These are phyloP conservation scores for Cercospora brassicicola DNA, from an alignment of 2,329 filamentous ascomycete genomes.

Conservation along the genomic window DNA sequence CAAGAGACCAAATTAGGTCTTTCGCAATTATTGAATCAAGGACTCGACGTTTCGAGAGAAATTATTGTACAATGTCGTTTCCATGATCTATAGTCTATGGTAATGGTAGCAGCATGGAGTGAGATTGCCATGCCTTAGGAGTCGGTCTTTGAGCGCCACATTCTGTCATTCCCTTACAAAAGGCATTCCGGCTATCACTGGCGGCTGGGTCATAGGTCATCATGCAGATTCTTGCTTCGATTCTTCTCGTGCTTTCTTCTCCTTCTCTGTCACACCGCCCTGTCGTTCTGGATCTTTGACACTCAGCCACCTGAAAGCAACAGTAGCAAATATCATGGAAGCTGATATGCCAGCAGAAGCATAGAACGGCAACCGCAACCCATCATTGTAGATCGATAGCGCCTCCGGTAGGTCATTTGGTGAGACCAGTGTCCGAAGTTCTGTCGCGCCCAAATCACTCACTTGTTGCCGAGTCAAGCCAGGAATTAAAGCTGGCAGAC, in stretches of 20 bases:
- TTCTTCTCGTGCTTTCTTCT: background rate
- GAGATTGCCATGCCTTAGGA: too few relatives aligned
- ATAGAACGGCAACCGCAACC: background rate
- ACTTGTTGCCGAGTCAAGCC: background rate
- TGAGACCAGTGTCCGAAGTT: background rate
- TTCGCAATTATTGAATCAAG: too few relatives aligned
- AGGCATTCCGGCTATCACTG: background rate
- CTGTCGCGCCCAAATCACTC: background rate
- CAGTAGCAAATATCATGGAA: background rate
- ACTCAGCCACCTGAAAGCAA: background rate
- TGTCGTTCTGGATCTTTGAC: background rate
- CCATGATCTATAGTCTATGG: background rate
- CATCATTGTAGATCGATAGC: background rate
- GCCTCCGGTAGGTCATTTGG: background rate
- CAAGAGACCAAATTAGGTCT: too few relatives aligned
- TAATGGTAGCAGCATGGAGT: too few relatives aligned
- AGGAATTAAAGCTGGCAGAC: background rate
- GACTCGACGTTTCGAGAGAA: too few relatives aligned
- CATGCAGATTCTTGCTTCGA: background rate
- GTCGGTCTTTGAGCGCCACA: background rate
- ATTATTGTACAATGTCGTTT: too few relatives aligned
- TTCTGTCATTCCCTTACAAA: background rate
- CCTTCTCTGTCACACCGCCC: background rate
- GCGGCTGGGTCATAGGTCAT: background rate
- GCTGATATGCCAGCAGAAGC: background rate